Base-by-base conservation (phyloP, 495 filamentous ascomycete species). In the Astrothelium subdiscretum region DNA sequence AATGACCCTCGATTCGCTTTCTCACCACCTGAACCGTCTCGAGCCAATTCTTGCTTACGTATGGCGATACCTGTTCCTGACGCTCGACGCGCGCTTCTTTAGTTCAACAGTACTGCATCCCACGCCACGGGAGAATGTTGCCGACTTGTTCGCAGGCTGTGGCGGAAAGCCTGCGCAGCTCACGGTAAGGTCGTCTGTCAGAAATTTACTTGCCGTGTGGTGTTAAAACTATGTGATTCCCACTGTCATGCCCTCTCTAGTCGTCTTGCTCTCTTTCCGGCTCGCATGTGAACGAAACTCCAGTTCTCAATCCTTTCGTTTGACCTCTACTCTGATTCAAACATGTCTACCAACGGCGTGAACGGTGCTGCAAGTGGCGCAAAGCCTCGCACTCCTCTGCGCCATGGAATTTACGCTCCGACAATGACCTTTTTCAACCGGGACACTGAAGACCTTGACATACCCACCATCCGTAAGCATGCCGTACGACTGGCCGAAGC, bases 361-460 rank as follows among this genome's bases (percentile, higher is more conserved):
- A 43, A 51, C 38, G 35, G n/a, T 31, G 59, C 57, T 5, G 24
- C 31, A 12, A 63, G 58, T 31, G 61, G 61, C 18, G 6, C 29
- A 27, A 65, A 52, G 62, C 57, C 63, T 51, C 70, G 68, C 32
- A 70, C 63, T 12, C 82, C 88, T 64, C 85, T 95, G 58, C 88
- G 87, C 15, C 85, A 86, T 66, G 91, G 91, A 69, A 91, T 92
- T 71, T 95, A 94, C 74, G 87, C 88, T 63, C 91, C 91, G 22
- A 92, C 88, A 32, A 90, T 92, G 83, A 94, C 90, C 64, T 94
- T 95, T 76, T 95, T 96, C 77, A 79, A 92, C 69, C 80, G 85
- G 15, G 77, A 82, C 32, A 91, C 87, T 52, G 90, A 96, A 74
- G 86, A 94, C 20, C 81, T 96, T 68, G 90, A 96, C 69, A 81